A percentile compares a stretch with the other conserved stretches of the same genome.
Conservation (phyloP, 306 rosid species). For the Sesbania bispinosa region DNA sequence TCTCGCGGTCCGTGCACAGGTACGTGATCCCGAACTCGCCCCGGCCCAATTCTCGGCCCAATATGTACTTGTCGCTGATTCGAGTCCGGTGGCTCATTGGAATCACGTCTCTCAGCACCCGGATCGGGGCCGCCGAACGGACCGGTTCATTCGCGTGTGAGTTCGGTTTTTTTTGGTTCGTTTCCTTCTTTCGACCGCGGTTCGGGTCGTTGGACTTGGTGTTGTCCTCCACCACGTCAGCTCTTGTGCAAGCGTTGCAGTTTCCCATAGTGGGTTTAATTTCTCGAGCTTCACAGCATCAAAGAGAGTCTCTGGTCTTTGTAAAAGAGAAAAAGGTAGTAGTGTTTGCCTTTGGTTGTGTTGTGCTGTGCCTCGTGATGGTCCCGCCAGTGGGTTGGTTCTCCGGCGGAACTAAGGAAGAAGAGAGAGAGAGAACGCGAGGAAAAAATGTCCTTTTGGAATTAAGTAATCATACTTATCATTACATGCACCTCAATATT, state of each 20-base stretch:
- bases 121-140: constrained; percentile 67
- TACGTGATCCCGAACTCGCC: constrained; percentile 91
- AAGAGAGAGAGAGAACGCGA: constrained; percentile 17
- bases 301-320: not conserved
- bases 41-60: constrained; percentile 81
- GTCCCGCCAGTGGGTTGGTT: not conserved
- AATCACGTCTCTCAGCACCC: constrained; percentile 71
- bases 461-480: constrained; percentile 10
- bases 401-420: constrained; percentile 1
- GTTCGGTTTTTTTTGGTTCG: constrained; percentile 33
- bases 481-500: not conserved
- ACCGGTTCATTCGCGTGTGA: constrained; percentile 31
- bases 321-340: no score
- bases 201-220: not conserved
- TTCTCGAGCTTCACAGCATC: not conserved
- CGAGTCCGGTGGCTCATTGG: constrained; percentile 69
- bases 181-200: constrained; percentile 31
- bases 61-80: constrained; percentile 76
- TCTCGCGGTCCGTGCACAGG: constrained; percentile 76
- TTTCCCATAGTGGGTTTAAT: constrained; percentile 56
- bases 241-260: constrained; percentile 65
- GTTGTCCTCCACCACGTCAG: constrained; percentile 42
- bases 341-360: not conserved
- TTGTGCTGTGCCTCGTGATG: not conserved
- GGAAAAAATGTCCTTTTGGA: constrained; percentile 14